Evolutionary conservation across 345 rosid genomes (phyloP), one percentile per base, ranked within the genome.

Genomic region (Passiflora organensis): DNA sequence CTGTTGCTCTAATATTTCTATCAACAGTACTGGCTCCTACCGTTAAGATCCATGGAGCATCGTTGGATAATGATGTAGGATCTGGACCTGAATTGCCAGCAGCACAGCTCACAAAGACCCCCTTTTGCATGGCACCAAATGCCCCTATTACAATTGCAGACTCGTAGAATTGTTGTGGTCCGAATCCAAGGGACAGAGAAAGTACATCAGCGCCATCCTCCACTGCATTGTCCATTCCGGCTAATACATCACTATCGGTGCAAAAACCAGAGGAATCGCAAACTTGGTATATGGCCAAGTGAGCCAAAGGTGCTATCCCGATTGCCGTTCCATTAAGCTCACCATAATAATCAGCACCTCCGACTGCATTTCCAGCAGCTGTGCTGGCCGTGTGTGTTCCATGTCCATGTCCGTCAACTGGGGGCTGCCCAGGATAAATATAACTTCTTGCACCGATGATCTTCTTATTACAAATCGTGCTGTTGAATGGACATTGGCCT

Each of bases 151-250:
- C 71, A 43, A 72, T 65, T 6, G 62, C 38, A 62, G 72, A 66
- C 9, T 68, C 48, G 16, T 24, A 69, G 65, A 49, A 50, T 52
- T 78, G 42, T 62, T 28, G 8, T 34, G 53, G 32, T 2, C 21
- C 20, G 28, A 15, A 1, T 19, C 87, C 89, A 6, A 86, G 24
- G 2, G 95, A 86, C 5, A 81, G 64, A 0, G 87, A 80, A 28
- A 83, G 13, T 28, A 82, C 64, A 66, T 86, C 89, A 8, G 79
- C 87, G 6, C 87, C 89, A 56, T 86, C 89, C 1, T 73, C 75
- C 42, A 86, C 75, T 1, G 86, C 84, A 15, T 76, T 53, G 56
- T 81, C 95, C n/a, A 83, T 76, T 15, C 80, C 88, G 60, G 82
- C 82, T 10, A 83, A 32, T 19, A 86, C 51, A 58, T 79, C 86